phyloP scores from a whole-genome alignment of 345 rosid species.

The Garcia nutans region DNA sequence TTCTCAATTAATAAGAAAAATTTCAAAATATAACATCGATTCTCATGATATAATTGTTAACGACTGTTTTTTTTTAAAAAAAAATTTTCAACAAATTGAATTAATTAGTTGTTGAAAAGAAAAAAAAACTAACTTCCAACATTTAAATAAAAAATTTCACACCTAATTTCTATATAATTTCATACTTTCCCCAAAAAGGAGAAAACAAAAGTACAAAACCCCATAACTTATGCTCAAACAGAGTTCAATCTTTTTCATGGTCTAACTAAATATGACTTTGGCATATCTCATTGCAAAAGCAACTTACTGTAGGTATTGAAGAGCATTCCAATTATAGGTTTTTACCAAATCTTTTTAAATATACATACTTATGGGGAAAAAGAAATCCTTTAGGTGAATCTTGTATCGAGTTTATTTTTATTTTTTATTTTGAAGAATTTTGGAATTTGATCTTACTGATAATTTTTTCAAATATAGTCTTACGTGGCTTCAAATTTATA shows the following conservation, averaged over 20 bases:
- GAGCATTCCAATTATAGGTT: not conserved
- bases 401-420: not conserved
- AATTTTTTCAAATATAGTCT: constrained; percentile 14
- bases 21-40: too few relatives aligned
- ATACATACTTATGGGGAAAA: not conserved
- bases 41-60: too few relatives aligned
- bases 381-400: not conserved
- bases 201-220: not conserved
- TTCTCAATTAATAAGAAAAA: too few relatives aligned
- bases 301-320: too few relatives aligned
- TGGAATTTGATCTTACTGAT: not conserved
- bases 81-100: too few relatives aligned
- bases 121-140: too few relatives aligned
- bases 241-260: not conserved
- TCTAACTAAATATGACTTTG: not conserved
- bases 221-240: not conserved
- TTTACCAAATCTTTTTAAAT: not conserved
- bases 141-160: too few relatives aligned
- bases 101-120: too few relatives aligned
- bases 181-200: not conserved
- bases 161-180: too few relatives aligned
- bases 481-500: too few relatives aligned
- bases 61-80: too few relatives aligned
- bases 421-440: too few relatives aligned
- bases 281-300: not conserved